These are phyloP conservation scores for Tilletia setariae DNA, from an alignment of 1,284 basidiomycete species.

Conservation along the genomic window DNA sequence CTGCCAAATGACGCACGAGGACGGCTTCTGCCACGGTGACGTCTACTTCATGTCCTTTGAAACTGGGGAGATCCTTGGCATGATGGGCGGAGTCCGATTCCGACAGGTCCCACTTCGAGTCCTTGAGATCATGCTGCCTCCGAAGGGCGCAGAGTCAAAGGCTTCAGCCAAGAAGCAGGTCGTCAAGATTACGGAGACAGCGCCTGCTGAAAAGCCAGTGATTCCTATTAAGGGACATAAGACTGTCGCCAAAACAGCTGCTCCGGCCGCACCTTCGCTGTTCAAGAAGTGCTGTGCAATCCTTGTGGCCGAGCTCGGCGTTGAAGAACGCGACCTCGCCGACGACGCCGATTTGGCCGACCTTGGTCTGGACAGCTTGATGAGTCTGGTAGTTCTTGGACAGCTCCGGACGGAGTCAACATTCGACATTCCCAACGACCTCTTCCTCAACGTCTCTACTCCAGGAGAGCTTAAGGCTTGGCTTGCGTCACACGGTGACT, in stretches of 20 bases:
- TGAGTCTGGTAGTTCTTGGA: conserved; percentile 34
- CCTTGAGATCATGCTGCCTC: neutral
- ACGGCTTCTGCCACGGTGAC: neutral
- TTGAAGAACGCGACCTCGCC: conserved; percentile 24
- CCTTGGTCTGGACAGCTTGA: conserved; percentile 37
- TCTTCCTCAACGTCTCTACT: conserved; percentile 30
- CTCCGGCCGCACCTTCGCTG: neutral
- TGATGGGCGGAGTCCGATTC: conserved; percentile 5
- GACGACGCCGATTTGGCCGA: conserved; percentile 28
- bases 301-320: conserved; percentile 27
- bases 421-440: conserved; percentile 30
- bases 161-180: too few relatives aligned
- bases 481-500: too few relatives aligned
- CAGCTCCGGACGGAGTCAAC: conserved; percentile 23
- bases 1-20: conserved; percentile 16
- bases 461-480: conserved; percentile 19
- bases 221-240: too few relatives aligned
- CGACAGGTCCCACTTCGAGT: neutral
- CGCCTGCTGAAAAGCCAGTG: too few relatives aligned
- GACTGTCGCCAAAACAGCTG: too few relatives aligned
- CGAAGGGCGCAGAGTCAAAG: too few relatives aligned
- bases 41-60: neutral
- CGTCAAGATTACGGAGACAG: too few relatives aligned
- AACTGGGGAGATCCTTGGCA: neutral
- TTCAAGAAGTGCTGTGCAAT: neutral